These are phyloP conservation scores for Boletus tomentosulus DNA, from an alignment of 768 basidiomycete species.

Conservation along the genomic window DNA sequence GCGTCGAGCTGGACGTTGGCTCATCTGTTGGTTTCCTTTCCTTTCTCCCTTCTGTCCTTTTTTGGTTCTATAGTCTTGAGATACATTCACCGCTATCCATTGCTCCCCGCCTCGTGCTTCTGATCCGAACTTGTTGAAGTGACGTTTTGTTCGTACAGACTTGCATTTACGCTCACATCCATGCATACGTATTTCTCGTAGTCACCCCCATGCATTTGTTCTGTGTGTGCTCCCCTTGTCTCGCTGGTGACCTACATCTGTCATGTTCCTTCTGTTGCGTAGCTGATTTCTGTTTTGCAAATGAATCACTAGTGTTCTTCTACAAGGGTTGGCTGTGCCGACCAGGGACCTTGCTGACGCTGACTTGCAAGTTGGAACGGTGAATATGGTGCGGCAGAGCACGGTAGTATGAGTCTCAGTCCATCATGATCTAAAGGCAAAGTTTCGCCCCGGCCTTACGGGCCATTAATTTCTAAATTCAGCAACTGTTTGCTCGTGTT, in stretches of 20 bases:
- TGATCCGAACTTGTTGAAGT: conserved; percentile 13
- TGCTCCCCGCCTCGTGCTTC: conserved; percentile 6
- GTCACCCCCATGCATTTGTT: conserved; percentile 20
- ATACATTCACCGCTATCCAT: conserved; percentile 20
- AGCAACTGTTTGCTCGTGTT: no score
- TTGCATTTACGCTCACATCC: conserved; percentile 15
- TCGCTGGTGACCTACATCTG: conserved; percentile 8
- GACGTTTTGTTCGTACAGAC: conserved; percentile 26
- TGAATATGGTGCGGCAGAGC: no score
- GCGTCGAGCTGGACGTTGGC: conserved; percentile 8
- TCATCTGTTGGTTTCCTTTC: conserved; percentile 7
- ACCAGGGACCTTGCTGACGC: no score
- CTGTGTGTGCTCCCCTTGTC: conserved; percentile 1
- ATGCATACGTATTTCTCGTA: conserved; percentile 24
- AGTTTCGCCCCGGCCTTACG: no score
- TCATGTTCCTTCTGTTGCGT: conserved; percentile 8
- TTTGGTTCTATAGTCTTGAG: conserved; percentile 22
- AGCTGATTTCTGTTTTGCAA: conserved; percentile 18
- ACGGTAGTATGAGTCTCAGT: no score
- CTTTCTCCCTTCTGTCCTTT: not conserved
- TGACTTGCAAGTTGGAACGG: no score
- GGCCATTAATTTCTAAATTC: no score
- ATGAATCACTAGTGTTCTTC: not conserved
- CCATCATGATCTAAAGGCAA: no score
- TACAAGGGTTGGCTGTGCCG: no score